A percentile compares a stretch with the other conserved stretches of the same genome.
Evolutionary conservation across 192 early-diverging fungal genomes (phyloP).

Genomic region (Coemansia sp.): DNA sequence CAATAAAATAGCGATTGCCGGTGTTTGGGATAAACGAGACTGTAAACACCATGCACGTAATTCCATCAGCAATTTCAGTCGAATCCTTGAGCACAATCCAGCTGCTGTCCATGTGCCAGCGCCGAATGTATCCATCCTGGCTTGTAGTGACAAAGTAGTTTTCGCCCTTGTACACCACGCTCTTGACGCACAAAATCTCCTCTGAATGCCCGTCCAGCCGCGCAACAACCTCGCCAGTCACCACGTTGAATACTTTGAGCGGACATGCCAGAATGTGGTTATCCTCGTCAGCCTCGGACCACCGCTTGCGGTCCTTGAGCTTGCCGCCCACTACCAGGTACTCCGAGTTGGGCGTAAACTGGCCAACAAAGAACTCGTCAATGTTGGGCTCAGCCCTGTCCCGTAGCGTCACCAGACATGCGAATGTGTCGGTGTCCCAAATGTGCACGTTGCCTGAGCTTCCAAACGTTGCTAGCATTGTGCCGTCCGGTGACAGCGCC

Average conservation of each 20-base stretch:
- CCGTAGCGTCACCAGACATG: constrained; percentile 67
- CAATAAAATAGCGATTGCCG: constrained; percentile 91
- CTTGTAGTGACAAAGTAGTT: constrained; percentile 87
- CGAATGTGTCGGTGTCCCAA: constrained; percentile 80
- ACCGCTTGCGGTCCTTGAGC: constrained; percentile 82
- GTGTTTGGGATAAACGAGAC: constrained; percentile 91
- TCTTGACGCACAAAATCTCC: constrained; percentile 83
- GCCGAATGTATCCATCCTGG: constrained; percentile 92
- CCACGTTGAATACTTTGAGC: constrained; percentile 86
- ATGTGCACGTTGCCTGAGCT: constrained; percentile 72
- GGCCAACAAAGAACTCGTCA: constrained; percentile 88
- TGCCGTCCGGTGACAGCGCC: constrained; percentile 78
- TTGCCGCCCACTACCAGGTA: constrained; percentile 83
- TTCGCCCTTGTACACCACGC: constrained; percentile 71
- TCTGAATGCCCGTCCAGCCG: constrained; percentile 82
- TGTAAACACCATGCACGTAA: constrained; percentile 95
- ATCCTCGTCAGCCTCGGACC: constrained; percentile 89
- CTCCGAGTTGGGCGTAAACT: constrained; percentile 68
- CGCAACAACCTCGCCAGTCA: constrained; percentile 77
- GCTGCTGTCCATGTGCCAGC: constrained; percentile 81
- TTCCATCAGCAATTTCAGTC: constrained; percentile 73
- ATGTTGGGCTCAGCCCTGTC: constrained; percentile 77
- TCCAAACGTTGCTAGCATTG: constrained; percentile 84
- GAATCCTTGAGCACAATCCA: constrained; percentile 71
- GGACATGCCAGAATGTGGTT: constrained; percentile 93